Percentiles rank a stretch among this genome's conserved stretches.
Evolutionary conservation across 768 basidiomycete species (phyloP).

Genomic region (Suillus subluteus): DNA sequence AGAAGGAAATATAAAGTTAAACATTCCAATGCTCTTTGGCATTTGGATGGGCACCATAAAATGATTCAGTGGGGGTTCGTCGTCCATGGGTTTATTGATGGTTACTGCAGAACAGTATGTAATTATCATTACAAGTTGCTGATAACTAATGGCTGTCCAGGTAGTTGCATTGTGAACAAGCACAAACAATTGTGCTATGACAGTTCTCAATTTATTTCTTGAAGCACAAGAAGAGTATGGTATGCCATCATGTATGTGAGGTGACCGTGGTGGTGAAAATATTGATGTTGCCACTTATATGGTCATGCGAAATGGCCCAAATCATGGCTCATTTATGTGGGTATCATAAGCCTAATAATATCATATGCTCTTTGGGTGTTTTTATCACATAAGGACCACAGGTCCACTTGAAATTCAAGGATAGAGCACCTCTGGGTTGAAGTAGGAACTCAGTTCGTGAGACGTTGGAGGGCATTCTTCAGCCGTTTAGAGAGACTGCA

Average conservation of each 20-base stretch:
- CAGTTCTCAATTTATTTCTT: constrained; percentile 28
- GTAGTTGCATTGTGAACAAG: constrained; percentile 25
- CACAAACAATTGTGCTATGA: constrained; percentile 30
- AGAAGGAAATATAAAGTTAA: constrained; percentile 13
- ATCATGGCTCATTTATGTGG: constrained; percentile 32
- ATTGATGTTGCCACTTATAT: constrained; percentile 29
- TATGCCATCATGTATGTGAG: constrained; percentile 26
- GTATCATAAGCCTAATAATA: constrained; percentile 19
- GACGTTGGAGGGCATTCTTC: constrained; percentile 48
- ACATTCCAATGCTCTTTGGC: constrained; percentile 26
- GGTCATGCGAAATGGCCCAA: constrained; percentile 28
- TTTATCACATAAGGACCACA: constrained; percentile 7
- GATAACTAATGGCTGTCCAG: constrained; percentile 8
- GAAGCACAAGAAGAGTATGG: constrained; percentile 19
- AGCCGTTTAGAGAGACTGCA: constrained; percentile 37
- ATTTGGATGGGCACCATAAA: constrained; percentile 31
- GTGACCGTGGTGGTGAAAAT: constrained; percentile 36
- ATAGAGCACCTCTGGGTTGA: constrained; percentile 53
- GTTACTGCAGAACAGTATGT: constrained; percentile 11
- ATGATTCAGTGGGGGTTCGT: constrained; percentile 29
- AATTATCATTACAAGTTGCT: too few species aligned
- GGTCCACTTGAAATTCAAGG: constrained; percentile 43
- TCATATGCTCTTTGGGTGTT: background rate
- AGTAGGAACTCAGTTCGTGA: constrained; percentile 42
- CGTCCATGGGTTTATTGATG: constrained; percentile 32